These are phyloP conservation scores for Pharus latifolius DNA, from an alignment of 176 grass and related monocot genomes.

Conservation along the genomic window DNA sequence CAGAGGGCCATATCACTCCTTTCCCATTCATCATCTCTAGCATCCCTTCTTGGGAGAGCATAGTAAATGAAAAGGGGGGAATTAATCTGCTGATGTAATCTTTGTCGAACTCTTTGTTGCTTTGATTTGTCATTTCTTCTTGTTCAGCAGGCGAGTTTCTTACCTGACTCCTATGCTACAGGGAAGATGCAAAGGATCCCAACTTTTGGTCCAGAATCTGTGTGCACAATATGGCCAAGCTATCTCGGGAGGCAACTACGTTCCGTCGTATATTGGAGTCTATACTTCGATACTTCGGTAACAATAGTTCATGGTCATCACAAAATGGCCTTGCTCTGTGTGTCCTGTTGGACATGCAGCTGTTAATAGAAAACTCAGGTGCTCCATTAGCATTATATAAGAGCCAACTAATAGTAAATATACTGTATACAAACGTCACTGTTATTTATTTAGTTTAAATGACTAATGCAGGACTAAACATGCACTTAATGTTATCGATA, in stretches of 20 bases:
- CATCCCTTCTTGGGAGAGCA: slow-evolving; percentile 63
- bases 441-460: slow-evolving; percentile 32
- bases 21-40: slow-evolving; percentile 43
- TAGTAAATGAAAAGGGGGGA: slow-evolving; percentile 64
- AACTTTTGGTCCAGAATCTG: slow-evolving; percentile 93
- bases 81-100: slow-evolving; percentile 55
- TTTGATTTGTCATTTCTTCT: slow-evolving; percentile 14
- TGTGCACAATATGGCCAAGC: slow-evolving; percentile 89
- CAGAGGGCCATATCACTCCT: slow-evolving; percentile 34
- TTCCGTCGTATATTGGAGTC: slow-evolving; percentile 90
- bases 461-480: slow-evolving; percentile 62
- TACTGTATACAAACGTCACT: background rate
- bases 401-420: background rate
- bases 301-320: slow-evolving; percentile 59
- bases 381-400: slow-evolving; percentile 21
- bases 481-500: slow-evolving; percentile 77
- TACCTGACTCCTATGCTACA: slow-evolving; percentile 30
- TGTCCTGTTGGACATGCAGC: slow-evolving; percentile 85
- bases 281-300: slow-evolving; percentile 82
- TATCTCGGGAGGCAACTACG: slow-evolving; percentile 85
- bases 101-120: background rate
- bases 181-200: slow-evolving; percentile 72
- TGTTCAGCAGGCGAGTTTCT: slow-evolving; percentile 8
- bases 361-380: slow-evolving; percentile 80
- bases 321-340: slow-evolving; percentile 66